phyloP scores from a whole-genome alignment of 2,329 filamentous ascomycete species.

The Tolypocladium amazonense region DNA sequence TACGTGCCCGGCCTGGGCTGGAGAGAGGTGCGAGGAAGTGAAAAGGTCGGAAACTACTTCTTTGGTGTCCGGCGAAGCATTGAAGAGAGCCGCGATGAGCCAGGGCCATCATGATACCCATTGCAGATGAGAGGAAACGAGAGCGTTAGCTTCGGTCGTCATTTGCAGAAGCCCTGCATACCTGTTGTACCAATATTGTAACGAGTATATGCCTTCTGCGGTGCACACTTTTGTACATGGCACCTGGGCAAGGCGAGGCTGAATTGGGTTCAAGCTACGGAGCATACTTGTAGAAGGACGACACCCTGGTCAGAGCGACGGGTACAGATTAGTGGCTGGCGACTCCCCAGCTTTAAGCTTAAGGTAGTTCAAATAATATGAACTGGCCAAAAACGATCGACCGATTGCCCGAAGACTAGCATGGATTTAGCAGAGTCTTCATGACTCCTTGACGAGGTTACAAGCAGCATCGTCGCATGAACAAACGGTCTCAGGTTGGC shows the following conservation, averaged over 20 bases:
- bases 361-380: no score
- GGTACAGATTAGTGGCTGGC: no score
- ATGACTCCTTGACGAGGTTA: not conserved
- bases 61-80: constrained; percentile 58
- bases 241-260: not conserved
- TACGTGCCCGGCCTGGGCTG: constrained; percentile 88
- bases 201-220: not conserved
- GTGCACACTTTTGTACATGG: no score
- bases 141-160: not conserved
- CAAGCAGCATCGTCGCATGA: not conserved
- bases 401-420: not conserved
- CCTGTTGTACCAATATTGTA: not conserved
- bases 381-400: no score
- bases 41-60: constrained; percentile 91
- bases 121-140: not conserved
- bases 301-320: no score
- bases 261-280: no score
- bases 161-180: not conserved
- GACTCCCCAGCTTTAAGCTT: not conserved
- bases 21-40: constrained; percentile 71
- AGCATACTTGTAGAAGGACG: no score
- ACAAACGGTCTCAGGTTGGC: not conserved
- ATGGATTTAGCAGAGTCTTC: not conserved
- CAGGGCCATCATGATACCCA: not conserved
- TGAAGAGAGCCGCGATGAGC: not conserved